Percentiles rank a stretch among this genome's conserved stretches.
Evolutionary conservation across 2,329 filamentous ascomycete genomes (phyloP).

Genomic region (Thielaviopsis musarum): DNA sequence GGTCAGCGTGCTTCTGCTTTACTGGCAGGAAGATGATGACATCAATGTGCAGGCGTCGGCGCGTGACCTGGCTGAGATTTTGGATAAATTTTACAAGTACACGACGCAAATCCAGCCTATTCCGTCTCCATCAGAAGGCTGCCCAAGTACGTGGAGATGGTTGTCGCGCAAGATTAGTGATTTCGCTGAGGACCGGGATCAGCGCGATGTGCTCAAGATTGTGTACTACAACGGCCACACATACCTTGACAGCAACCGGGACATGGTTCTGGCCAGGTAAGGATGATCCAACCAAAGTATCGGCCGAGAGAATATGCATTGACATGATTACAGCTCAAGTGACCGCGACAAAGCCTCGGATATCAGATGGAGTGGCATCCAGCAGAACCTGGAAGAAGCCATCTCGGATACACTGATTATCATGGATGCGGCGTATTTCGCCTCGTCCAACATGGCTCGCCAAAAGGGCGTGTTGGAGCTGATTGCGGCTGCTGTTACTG

Average conservation of each 20-base stretch:
- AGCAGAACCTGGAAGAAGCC: conserved; percentile 38
- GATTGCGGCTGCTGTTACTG: conserved; percentile 36
- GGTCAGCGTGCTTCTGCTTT: conserved; percentile 36
- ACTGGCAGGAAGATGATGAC: conserved; percentile 39
- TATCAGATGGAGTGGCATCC: conserved; percentile 39
- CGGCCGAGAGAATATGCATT: not conserved
- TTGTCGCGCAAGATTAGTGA: conserved; percentile 32
- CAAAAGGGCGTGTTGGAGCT: conserved; percentile 38
- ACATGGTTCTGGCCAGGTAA: conserved; percentile 42
- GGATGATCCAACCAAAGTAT: conserved; percentile 6
- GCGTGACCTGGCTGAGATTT: conserved; percentile 31
- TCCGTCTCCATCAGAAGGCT: conserved; percentile 29
- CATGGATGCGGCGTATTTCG: conserved; percentile 42
- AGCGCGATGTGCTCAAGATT: conserved; percentile 39
- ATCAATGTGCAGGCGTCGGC: conserved; percentile 20
- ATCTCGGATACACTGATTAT: conserved; percentile 38
- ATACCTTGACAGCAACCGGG: conserved; percentile 35
- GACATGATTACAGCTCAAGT: conserved; percentile 25
- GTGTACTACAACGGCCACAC: conserved; percentile 41
- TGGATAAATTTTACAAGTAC: conserved; percentile 37
- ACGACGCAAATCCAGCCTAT: conserved; percentile 31
- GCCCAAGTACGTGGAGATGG: conserved; percentile 36
- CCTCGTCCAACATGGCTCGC: conserved; percentile 33
- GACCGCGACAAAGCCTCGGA: conserved; percentile 26
- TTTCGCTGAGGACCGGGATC: conserved; percentile 36